Percentiles rank a stretch among this genome's conserved stretches.
Evolutionary conservation across 345 rosid genomes (phyloP).

Genomic region (Isatis tinctoria): DNA sequence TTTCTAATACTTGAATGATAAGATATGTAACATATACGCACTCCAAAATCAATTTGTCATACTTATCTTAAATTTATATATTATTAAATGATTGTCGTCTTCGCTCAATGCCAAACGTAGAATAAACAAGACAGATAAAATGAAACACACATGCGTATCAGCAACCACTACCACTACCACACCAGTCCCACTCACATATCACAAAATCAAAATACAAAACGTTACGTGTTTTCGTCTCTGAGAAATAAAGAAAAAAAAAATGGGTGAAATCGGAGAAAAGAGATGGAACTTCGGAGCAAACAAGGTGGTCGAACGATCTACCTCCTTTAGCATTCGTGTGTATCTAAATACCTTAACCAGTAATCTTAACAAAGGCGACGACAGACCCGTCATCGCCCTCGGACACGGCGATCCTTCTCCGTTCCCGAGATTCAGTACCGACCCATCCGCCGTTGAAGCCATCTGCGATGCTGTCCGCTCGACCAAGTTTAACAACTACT

Average conservation of each 20-base stretch:
- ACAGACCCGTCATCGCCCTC: constrained; percentile 9
- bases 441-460: constrained; percentile 23
- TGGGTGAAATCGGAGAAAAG: constrained; percentile 8
- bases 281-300: constrained; percentile 24
- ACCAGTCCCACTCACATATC: neutral
- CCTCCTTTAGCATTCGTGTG: neutral
- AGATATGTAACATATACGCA: too few species aligned
- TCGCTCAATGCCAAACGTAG: too few species aligned
- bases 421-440: constrained; percentile 23
- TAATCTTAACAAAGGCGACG: neutral
- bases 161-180: neutral
- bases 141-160: too few species aligned
- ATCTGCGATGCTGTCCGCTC: constrained; percentile 25
- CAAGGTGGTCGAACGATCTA: neutral
- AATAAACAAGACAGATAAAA: too few species aligned
- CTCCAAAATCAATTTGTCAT: too few species aligned
- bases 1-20: too few species aligned
- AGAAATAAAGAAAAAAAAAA: neutral
- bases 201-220: neutral
- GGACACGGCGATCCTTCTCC: constrained; percentile 33
- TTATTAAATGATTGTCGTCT: too few species aligned
- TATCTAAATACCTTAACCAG: neutral
- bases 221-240: neutral
- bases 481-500: constrained; percentile 18
- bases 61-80: too few species aligned